A percentile compares a stretch with the other conserved stretches of the same genome.
These are phyloP conservation scores for Kodamaea neixiangensis DNA, from an alignment of 805 yeast genomes.

Conservation along the genomic window DNA sequence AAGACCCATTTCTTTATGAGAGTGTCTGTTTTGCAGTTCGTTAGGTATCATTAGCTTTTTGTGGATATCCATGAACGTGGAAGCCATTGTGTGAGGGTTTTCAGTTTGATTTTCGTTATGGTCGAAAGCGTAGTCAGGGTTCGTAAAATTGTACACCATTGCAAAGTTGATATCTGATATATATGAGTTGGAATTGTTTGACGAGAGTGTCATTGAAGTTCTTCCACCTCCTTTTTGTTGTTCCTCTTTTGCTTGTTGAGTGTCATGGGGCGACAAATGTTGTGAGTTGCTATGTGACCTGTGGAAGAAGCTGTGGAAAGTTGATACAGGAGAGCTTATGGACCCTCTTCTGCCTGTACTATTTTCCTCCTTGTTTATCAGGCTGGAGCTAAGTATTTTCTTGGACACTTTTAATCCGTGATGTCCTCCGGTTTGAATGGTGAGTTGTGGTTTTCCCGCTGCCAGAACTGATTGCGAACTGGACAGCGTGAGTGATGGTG, in stretches of 20 bases:
- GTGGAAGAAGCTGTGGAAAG: constrained; percentile 37
- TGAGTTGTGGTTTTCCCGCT: constrained; percentile 26
- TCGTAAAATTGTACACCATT: constrained; percentile 34
- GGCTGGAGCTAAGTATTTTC: constrained; percentile 23
- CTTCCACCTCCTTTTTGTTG: constrained; percentile 15
- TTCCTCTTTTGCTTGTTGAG: constrained; percentile 18
- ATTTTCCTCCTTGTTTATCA: constrained; percentile 15
- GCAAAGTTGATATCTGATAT: constrained; percentile 34
- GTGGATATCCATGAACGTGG: constrained; percentile 27
- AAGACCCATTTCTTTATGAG: constrained; percentile 22
- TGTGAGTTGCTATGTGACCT: constrained; percentile 23
- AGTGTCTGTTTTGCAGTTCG: constrained; percentile 26
- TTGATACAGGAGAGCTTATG: constrained; percentile 32
- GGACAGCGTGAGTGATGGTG: background rate
- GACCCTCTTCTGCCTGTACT: constrained; percentile 22
- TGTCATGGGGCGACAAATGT: constrained; percentile 11
- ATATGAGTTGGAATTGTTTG: constrained; percentile 36
- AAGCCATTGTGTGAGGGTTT: background rate
- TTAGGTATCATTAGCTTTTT: constrained; percentile 35
- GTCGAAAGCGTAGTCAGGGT: constrained; percentile 30
- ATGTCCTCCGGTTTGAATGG: constrained; percentile 32
- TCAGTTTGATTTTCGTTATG: constrained; percentile 23
- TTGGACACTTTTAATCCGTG: constrained; percentile 26
- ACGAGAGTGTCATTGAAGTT: constrained; percentile 30
- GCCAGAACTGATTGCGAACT: constrained; percentile 6